A percentile compares a stretch with the other conserved stretches of the same genome.
phyloP scores from a whole-genome alignment of 768 basidiomycete genomes.

The Cantharellus anzutake region DNA sequence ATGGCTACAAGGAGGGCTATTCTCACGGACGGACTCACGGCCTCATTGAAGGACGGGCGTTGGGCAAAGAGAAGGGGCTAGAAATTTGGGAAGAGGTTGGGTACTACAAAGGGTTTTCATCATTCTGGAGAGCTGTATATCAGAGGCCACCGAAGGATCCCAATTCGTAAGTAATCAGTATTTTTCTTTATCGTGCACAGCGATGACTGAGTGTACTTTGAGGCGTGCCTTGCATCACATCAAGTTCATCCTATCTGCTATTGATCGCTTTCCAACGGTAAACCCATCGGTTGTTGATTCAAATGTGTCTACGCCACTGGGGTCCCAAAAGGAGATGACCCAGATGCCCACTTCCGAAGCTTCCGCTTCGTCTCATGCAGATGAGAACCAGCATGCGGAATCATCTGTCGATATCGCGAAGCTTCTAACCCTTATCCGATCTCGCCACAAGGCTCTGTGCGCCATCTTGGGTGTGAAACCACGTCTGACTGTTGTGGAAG shows the following conservation, averaged over 20 bases:
- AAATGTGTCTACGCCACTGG: neutral
- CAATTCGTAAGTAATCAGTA: constrained; percentile 11
- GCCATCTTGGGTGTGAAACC: constrained; percentile 55
- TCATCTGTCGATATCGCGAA: neutral
- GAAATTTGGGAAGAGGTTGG: constrained; percentile 97
- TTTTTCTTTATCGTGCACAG: neutral
- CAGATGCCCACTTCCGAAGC: neutral
- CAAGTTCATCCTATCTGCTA: neutral
- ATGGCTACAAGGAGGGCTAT: constrained; percentile 59
- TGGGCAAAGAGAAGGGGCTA: constrained; percentile 79
- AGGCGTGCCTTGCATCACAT: neutral
- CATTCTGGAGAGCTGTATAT: constrained; percentile 42
- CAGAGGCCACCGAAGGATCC: constrained; percentile 15
- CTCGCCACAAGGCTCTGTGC: constrained; percentile 74
- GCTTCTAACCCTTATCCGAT: constrained; percentile 61
- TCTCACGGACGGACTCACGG: constrained; percentile 81
- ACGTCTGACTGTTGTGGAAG: constrained; percentile 14
- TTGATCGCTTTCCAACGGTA: neutral
- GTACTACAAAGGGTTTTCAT: constrained; percentile 75
- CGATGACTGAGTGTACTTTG: neutral
- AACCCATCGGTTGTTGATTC: neutral
- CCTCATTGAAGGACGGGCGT: constrained; percentile 71
- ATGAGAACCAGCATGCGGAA: neutral
- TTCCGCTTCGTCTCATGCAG: neutral
- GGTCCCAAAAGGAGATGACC: neutral